Conservation (phyloP, 2,329 filamentous ascomycete species). For the Fusarium cicatricum region DNA sequence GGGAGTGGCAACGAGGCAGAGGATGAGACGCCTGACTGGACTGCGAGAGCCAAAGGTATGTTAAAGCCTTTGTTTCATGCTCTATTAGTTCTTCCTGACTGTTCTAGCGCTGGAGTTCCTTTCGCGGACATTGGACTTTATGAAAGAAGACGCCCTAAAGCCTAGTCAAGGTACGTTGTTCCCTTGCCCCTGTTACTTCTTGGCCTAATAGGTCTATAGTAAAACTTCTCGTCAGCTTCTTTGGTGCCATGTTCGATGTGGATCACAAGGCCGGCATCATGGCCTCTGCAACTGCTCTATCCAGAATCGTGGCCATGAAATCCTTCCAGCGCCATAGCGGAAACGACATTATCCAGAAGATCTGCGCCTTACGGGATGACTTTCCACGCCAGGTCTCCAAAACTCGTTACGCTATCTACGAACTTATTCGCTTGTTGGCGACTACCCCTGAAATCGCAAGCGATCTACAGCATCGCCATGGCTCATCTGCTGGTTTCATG, state of each 20-base stretch:
- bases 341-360: constrained; percentile 57
- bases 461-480: constrained; percentile 56
- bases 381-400: constrained; percentile 61
- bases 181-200: too few species aligned
- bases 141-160: constrained; percentile 57
- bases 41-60: constrained; percentile 61
- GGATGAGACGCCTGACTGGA: constrained; percentile 59
- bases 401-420: constrained; percentile 62
- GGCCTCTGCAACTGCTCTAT: constrained; percentile 62
- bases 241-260: constrained; percentile 65
- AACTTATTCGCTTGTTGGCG: constrained; percentile 56
- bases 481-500: constrained; percentile 56
- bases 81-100: not conserved
- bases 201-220: constrained; percentile 43
- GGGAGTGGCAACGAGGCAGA: constrained; percentile 49
- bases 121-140: constrained; percentile 59
- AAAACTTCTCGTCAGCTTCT: constrained; percentile 61
- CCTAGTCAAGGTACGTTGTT: constrained; percentile 56
- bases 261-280: constrained; percentile 68
- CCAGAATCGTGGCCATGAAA: constrained; percentile 58
- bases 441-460: constrained; percentile 52
- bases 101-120: constrained; percentile 63
- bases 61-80: not conserved
- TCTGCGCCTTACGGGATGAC: constrained; percentile 63
- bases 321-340: constrained; percentile 59